Percentiles rank a stretch among this genome's conserved stretches.
These are phyloP conservation scores for Exophiala mesophila DNA, from an alignment of 2,329 filamentous ascomycete species.

Conservation along the genomic window DNA sequence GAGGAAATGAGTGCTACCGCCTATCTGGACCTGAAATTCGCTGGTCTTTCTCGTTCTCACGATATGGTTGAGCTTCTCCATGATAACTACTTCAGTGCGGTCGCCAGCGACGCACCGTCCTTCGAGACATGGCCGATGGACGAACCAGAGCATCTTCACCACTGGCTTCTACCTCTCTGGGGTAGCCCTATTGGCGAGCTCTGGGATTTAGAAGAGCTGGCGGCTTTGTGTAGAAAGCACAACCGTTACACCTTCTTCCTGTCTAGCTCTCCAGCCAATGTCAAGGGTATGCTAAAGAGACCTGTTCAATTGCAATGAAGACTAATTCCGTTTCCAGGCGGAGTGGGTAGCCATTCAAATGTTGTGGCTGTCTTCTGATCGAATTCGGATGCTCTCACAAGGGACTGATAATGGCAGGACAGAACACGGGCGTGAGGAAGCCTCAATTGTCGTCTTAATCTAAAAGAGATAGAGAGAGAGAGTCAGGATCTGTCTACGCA, in stretches of 20 bases:
- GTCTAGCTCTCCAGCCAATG: constrained; percentile 33
- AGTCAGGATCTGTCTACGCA: too few relatives aligned
- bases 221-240: constrained; percentile 29
- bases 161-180: constrained; percentile 32
- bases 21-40: constrained; percentile 29
- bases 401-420: too few relatives aligned
- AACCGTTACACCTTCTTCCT: constrained; percentile 33
- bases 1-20: constrained; percentile 12
- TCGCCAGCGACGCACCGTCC: constrained; percentile 56
- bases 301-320: too few relatives aligned
- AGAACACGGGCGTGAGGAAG: too few relatives aligned
- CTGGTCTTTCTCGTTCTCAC: constrained; percentile 47
- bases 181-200: constrained; percentile 34
- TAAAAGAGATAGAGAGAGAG: too few relatives aligned
- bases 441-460: too few relatives aligned
- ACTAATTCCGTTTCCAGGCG: too few relatives aligned
- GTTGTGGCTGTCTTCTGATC: too few relatives aligned
- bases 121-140: constrained; percentile 59
- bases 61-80: constrained; percentile 61
- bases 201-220: constrained; percentile 33
- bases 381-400: too few relatives aligned
- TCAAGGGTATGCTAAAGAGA: too few relatives aligned
- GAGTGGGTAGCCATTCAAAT: too few relatives aligned
- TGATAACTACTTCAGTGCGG: constrained; percentile 62
- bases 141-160: constrained; percentile 27